Evolutionary conservation across 2,329 filamentous ascomycete species (phyloP).

Genomic region (Coniella lustricola): DNA sequence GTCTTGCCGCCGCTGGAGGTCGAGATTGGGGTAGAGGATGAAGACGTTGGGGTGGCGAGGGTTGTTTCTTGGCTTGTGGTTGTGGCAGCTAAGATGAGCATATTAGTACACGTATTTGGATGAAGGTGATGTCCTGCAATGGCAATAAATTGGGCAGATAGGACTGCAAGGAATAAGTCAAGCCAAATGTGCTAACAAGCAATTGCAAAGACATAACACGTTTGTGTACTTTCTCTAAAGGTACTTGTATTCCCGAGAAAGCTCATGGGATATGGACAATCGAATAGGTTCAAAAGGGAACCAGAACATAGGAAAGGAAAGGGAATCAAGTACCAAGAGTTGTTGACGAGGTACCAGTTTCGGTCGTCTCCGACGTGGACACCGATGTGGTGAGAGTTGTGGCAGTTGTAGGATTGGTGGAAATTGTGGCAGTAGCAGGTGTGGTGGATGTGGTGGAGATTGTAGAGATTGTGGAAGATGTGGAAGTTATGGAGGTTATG

Average conservation of each 20-base stretch:
- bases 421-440: neutral
- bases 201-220: too few species aligned
- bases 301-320: neutral
- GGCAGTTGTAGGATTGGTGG: conserved; percentile 2
- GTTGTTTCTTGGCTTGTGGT: conserved; percentile 6
- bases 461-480: conserved; percentile 15
- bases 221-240: neutral
- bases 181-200: too few species aligned
- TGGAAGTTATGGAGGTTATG: conserved; percentile 3
- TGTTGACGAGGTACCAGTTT: too few species aligned
- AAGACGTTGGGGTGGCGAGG: conserved; percentile 6
- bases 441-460: conserved; percentile 13
- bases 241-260: neutral
- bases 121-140: too few species aligned
- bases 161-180: too few species aligned
- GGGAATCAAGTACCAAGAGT: neutral
- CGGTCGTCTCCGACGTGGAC: too few species aligned
- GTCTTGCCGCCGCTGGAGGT: conserved; percentile 7
- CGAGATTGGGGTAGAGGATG: conserved; percentile 1
- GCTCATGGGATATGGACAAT: neutral
- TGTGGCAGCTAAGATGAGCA: neutral
- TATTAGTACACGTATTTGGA: too few species aligned
- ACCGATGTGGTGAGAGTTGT: conserved; percentile 10
- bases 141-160: too few species aligned
- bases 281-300: neutral